phyloP scores from a whole-genome alignment of 306 rosid species.

The Begonia peltatifolia region DNA sequence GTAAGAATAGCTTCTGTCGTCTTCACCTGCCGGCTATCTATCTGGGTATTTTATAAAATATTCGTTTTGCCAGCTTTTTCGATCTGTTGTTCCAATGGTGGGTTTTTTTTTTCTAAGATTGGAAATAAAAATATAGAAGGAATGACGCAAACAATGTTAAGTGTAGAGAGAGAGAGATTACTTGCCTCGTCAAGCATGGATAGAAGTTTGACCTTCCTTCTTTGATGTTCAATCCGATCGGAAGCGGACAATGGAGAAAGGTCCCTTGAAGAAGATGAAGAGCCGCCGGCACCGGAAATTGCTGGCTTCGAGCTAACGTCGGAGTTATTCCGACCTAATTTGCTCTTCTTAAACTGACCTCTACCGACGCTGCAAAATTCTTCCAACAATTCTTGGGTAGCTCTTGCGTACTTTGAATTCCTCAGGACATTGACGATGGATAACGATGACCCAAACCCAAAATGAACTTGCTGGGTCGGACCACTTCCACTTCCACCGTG shows the following conservation, averaged over 20 bases:
- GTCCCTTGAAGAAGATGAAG: slow-evolving; percentile 4
- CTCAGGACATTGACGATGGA: slow-evolving; percentile 9
- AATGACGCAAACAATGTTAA: neutral
- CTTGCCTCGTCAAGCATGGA: slow-evolving; percentile 19
- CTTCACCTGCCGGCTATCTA: neutral
- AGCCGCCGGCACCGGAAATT: slow-evolving; percentile 1
- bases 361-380: slow-evolving; percentile 13
- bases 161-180: slow-evolving; percentile 5
- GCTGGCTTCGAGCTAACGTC: neutral
- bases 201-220: slow-evolving; percentile 18
- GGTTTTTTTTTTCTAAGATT: no score
- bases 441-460: slow-evolving; percentile 12
- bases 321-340: neutral
- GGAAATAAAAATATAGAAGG: neutral
- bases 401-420: slow-evolving; percentile 10
- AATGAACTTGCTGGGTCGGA: slow-evolving; percentile 7
- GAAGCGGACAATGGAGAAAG: slow-evolving; percentile 12
- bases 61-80: no score
- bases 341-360: slow-evolving; percentile 11
- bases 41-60: neutral
- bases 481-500: neutral
- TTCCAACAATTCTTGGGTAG: slow-evolving; percentile 11
- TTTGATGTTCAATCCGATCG: slow-evolving; percentile 14
- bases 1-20: no score
- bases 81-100: no score